Base-by-base conservation (phyloP, 805 yeast genomes). In the Phaffomyces thermotolerans region DNA sequence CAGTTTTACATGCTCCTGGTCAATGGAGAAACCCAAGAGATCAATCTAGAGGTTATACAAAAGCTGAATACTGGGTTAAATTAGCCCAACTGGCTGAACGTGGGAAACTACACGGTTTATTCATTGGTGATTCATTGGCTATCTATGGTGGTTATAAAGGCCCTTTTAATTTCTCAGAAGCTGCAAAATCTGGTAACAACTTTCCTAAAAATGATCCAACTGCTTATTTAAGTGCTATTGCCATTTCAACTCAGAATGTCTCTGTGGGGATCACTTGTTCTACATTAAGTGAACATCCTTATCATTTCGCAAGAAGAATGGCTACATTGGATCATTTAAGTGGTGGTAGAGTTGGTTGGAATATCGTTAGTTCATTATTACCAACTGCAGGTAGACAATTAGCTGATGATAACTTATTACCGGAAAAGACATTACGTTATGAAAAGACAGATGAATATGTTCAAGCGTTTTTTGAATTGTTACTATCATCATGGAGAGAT, bases 321-420 rank as follows among this genome's bases (percentile, higher is more conserved):
- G 71, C 73, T 12, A 69, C 76, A 2, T 55, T 71, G 37, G 76
- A 71, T 48, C 72, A 69, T 43, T 60, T 71, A 38, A 63, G 72
- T 9, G 62, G 62, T 23, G 76, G 76, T 14, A 62, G 76, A 50
- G 56, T 71, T 43, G 76, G 75, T 23, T 71, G 76, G 76, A 71
- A 71, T 49, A 62, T 71, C 27, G 75, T 71, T 27, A 64, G 72
- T 7, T 66, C 73, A 1, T 59, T 63, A 29, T 51, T 70, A 34
- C 72, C 71, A 43, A 60, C 69, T 50, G 75, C 75, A 6, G 68
- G 74, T 10, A 57, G 68, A 50, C 68, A 69, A 44, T 51, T 68
- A 36, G 49, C 66, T n/a, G 67, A 66, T 40, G 66, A 66, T 8
- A 62, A 60, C 37, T 37, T 51, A 6, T 55, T 66, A 23, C 69